A percentile compares a stretch with the other conserved stretches of the same genome.
phyloP scores from a whole-genome alignment of 75 land plant species.

The Cupressus sempervirens region DNA sequence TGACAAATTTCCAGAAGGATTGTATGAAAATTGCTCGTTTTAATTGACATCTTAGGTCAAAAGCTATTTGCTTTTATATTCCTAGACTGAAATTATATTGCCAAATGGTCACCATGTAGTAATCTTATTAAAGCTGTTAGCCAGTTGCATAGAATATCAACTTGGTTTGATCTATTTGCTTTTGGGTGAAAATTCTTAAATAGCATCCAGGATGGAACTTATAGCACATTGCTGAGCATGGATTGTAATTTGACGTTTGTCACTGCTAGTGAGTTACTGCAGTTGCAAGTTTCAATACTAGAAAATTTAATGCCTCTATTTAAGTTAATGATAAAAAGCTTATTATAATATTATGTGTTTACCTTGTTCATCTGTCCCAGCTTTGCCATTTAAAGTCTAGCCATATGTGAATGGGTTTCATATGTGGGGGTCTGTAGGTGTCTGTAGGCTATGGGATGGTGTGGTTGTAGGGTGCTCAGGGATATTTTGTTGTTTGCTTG shows the following conservation, averaged over 20 bases:
- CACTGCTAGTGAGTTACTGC: not conserved
- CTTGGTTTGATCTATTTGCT: not conserved
- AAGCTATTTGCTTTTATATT: not conserved
- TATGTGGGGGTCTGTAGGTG: not conserved
- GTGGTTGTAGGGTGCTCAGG: conserved; percentile 37
- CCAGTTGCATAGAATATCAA: not conserved
- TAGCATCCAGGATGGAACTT: not conserved
- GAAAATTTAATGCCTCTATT: not conserved
- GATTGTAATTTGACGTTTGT: not conserved
- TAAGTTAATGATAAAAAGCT: not conserved
- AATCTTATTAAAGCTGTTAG: not conserved
- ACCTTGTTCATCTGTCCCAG: not conserved
- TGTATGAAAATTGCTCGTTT: not conserved
- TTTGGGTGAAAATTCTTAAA: not conserved
- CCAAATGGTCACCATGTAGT: not conserved
- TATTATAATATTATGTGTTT: not conserved
- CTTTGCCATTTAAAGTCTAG: not conserved
- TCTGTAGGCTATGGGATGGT: conserved; percentile 11
- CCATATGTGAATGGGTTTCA: conserved; percentile 1
- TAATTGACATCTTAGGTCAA: not conserved
- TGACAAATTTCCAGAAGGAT: not conserved
- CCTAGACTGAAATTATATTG: not conserved
- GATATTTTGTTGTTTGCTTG: conserved; percentile 35
- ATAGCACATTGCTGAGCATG: not conserved
- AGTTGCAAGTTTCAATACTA: not conserved